Evolutionary conservation across 2,329 filamentous ascomycete genomes (phyloP).

Genomic region (Xylariaceae sp.): DNA sequence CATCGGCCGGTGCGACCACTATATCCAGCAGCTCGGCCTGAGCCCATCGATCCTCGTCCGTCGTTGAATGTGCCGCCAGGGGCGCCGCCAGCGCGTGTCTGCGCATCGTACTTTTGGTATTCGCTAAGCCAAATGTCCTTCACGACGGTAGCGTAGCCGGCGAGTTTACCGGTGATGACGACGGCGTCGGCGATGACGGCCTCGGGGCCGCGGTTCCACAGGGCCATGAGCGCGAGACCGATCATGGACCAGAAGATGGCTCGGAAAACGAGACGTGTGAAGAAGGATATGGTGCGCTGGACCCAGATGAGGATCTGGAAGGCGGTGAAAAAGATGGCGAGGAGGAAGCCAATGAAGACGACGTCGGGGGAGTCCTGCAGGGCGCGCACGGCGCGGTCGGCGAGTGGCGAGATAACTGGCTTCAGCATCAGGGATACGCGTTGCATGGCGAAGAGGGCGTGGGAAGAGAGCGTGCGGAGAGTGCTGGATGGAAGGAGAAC

Average conservation of each 20-base stretch:
- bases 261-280: conserved; percentile 61
- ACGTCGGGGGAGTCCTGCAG: conserved; percentile 40
- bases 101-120: conserved; percentile 52
- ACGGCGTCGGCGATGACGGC: conserved; percentile 57
- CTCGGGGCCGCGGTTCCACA: conserved; percentile 62
- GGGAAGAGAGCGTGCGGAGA: conserved; percentile 38
- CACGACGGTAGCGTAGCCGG: conserved; percentile 43
- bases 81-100: conserved; percentile 32
- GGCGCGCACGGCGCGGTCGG: conserved; percentile 36
- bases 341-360: conserved; percentile 42
- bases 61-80: conserved; percentile 15
- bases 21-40: conserved; percentile 16
- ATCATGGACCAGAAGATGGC: conserved; percentile 61
- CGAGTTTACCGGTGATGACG: conserved; percentile 39
- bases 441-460: conserved; percentile 30
- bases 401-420: conserved; percentile 40
- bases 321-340: conserved; percentile 53
- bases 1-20: conserved; percentile 10
- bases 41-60: conserved; percentile 14
- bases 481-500: conserved; percentile 43
- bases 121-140: conserved; percentile 53
- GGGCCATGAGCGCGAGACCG: conserved; percentile 47
- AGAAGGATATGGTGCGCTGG: conserved; percentile 68
- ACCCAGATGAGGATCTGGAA: conserved; percentile 67
- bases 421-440: conserved; percentile 28